Evolutionary conservation across 2,329 filamentous ascomycete genomes (phyloP).

Genomic region (Setomelanomma holmii): DNA sequence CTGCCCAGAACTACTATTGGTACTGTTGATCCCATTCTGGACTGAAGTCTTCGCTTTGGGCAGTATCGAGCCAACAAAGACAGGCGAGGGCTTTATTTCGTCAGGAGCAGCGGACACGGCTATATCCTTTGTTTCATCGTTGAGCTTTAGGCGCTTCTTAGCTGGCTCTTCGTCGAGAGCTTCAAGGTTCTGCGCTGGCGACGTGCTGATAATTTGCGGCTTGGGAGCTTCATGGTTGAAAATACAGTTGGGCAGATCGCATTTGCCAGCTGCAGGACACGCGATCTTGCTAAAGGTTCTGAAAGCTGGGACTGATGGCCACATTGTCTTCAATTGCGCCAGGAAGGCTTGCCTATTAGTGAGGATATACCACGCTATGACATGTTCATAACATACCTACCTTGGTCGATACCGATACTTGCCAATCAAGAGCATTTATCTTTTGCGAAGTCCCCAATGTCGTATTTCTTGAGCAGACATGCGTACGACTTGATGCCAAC

Average conservation of each 20-base stretch:
- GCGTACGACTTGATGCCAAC: too few species aligned
- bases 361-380: slow-evolving; percentile 1
- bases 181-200: slow-evolving; percentile 3
- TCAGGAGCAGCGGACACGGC: slow-evolving; percentile 1
- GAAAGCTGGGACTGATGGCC: slow-evolving; percentile 36
- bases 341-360: slow-evolving; percentile 16
- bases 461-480: too few species aligned
- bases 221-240: slow-evolving; percentile 60
- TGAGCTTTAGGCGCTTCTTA: slow-evolving; percentile 42
- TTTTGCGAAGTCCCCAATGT: too few species aligned
- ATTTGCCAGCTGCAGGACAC: slow-evolving; percentile 60
- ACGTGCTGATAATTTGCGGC: slow-evolving; percentile 3
- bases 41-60: slow-evolving; percentile 16
- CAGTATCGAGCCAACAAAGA: slow-evolving; percentile 36
- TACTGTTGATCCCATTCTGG: slow-evolving; percentile 9
- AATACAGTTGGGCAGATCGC: slow-evolving; percentile 63
- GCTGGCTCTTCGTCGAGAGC: slow-evolving; percentile 17
- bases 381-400: slow-evolving; percentile 18
- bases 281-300: slow-evolving; percentile 34
- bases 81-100: slow-evolving; percentile 12
- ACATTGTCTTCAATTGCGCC: slow-evolving; percentile 26
- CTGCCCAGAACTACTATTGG: slow-evolving; percentile 4
- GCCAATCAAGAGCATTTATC: too few species aligned
- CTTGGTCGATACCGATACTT: too few species aligned
- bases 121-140: slow-evolving; percentile 20